Evolutionary conservation across 78 protist genomes (phyloP).

Genomic region (Monosiga brevicollis): DNA sequence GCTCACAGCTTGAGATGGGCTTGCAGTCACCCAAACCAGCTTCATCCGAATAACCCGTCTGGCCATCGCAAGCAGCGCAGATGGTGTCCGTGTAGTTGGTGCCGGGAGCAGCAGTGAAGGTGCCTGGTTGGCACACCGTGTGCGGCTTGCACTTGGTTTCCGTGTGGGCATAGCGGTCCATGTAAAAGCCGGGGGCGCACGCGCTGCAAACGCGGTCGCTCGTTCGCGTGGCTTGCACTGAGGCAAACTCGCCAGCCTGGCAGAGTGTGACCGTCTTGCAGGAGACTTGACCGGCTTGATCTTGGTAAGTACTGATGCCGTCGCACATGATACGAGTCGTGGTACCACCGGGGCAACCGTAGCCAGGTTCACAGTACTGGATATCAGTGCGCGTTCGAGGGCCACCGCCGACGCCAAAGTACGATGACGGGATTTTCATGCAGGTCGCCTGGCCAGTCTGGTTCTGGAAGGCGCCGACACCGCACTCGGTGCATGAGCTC

Average conservation of each 20-base stretch:
- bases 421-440: not conserved
- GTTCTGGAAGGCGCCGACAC: not conserved
- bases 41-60: not conserved
- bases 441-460: not conserved
- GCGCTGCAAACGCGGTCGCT: not conserved
- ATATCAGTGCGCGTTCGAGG: not conserved
- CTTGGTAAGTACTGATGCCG: not conserved
- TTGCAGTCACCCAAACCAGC: not conserved
- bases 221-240: too few species aligned
- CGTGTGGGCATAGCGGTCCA: not conserved
- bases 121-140: not conserved
- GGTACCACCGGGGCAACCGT: not conserved
- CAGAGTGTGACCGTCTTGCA: not conserved
- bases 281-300: not conserved
- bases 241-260: too few species aligned
- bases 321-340: not conserved
- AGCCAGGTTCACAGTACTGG: not conserved
- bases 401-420: not conserved
- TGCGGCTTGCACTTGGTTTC: not conserved
- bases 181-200: not conserved
- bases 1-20: not conserved
- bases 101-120: too few species aligned
- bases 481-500: not conserved
- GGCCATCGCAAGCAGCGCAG: not conserved
- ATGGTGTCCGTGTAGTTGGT: not conserved